phyloP scores from a whole-genome alignment of 2,329 filamentous ascomycete genomes.

The Coccinonectria pachysandricola region DNA sequence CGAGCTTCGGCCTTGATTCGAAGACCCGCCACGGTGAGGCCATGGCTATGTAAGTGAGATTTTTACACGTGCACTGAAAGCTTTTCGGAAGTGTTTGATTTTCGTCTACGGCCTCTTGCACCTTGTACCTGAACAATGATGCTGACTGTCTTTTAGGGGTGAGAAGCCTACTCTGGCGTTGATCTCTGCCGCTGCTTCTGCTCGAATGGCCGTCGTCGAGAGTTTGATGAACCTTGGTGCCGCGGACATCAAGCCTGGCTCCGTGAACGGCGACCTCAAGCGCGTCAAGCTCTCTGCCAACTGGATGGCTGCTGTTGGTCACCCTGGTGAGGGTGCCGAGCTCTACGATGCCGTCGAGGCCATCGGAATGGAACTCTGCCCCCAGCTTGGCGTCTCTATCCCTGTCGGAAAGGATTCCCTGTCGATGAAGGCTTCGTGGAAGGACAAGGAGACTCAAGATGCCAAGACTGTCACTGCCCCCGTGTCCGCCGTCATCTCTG shows the following conservation, averaged over 20 bases:
- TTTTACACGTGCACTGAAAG: too few species aligned
- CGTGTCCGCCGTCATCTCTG: constrained; percentile 81
- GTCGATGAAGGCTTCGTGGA: constrained; percentile 98
- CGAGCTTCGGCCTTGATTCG: constrained; percentile 55
- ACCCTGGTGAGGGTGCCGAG: constrained; percentile 83
- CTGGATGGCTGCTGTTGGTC: constrained; percentile 97
- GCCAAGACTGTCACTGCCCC: constrained; percentile 84
- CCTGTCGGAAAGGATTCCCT: constrained; percentile 97
- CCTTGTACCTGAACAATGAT: neutral
- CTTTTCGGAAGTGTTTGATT: too few species aligned
- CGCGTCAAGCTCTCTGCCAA: constrained; percentile 87
- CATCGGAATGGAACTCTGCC: constrained; percentile 86
- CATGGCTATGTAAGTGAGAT: constrained; percentile 76
- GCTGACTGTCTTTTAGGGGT: constrained; percentile 32
- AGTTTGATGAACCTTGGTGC: constrained; percentile 88
- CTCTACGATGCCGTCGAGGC: constrained; percentile 91
- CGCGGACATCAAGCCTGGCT: constrained; percentile 43
- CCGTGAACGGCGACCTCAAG: constrained; percentile 50
- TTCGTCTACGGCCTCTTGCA: neutral
- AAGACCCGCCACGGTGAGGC: constrained; percentile 77
- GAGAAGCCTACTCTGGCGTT: constrained; percentile 84
- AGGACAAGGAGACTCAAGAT: constrained; percentile 54
- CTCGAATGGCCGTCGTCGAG: constrained; percentile 93
- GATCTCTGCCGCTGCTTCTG: constrained; percentile 81
- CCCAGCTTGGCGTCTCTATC: constrained; percentile 80